These are phyloP conservation scores for Umbelopsis sp. DNA, from an alignment of 192 early-diverging fungal species.

Conservation along the genomic window DNA sequence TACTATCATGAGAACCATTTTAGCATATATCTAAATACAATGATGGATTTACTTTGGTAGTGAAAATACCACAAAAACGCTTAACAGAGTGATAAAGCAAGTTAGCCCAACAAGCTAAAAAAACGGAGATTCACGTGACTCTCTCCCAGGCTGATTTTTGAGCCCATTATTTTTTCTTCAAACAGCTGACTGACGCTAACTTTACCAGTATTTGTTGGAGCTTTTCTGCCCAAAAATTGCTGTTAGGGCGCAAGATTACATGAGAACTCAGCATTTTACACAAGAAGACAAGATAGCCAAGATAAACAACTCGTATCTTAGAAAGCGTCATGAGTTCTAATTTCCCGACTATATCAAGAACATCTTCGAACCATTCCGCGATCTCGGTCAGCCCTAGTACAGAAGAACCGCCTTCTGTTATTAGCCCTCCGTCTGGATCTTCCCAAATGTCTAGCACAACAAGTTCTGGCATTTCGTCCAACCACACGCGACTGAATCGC, in stretches of 20 bases:
- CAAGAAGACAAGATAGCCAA: background rate
- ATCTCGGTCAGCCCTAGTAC: slow-evolving; percentile 5
- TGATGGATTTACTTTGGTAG: too few species aligned
- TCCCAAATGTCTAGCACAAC: background rate
- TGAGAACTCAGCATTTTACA: background rate
- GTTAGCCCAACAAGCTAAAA: background rate
- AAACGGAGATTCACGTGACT: background rate
- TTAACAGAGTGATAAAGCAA: background rate
- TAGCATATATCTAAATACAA: too few species aligned
- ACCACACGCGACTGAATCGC: background rate
- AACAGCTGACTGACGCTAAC: slow-evolving; percentile 3
- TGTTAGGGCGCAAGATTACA: background rate
- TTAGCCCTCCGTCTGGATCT: background rate
- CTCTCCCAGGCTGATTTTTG: background rate
- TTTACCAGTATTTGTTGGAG: background rate
- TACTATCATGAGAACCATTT: too few species aligned
- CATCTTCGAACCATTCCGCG: slow-evolving; percentile 12
- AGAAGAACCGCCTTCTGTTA: background rate
- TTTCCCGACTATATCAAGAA: slow-evolving; percentile 15
- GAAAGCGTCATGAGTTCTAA: slow-evolving; percentile 14
- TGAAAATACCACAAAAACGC: too few species aligned
- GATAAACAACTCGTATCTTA: background rate
- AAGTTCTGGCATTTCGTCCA: background rate
- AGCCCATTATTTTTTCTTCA: background rate
- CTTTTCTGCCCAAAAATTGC: background rate